Base-by-base conservation (phyloP, 2,329 filamentous ascomycete genomes). In the Penicillium fuscoglaucum region DNA sequence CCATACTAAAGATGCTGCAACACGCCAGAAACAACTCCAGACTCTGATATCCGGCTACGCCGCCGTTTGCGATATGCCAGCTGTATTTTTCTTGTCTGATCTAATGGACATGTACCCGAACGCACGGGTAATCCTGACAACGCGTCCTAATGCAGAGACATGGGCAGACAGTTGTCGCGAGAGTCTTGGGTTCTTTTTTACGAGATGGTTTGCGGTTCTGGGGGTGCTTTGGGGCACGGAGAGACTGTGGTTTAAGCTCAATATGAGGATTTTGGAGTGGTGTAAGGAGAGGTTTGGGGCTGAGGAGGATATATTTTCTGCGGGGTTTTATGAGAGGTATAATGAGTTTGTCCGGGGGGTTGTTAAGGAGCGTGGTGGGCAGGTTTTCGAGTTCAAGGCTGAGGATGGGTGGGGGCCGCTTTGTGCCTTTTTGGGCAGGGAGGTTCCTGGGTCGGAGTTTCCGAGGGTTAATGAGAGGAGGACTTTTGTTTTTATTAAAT, bases 101-200 rank as follows among this genome's bases (percentile, higher is more conserved):
- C 10, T 60, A 7, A 24, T 61, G 48, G 51, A 60, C 6, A 55
- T 63, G 51, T 63, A 59, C n/a, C 61, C 57, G 1, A 40, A 58
- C 1, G 54, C 51, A 19, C 55, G 51, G 29, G 21, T 61, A 0
- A 29, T 60, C 10, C 48, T 58, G 13, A 61, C 29, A 3, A 52
- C 21, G 3, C 59, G 54, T 0, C 53, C 61, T n/a, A 24, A 35
- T 19, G 26, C 51, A 19, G 46, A 35, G 21, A 46, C 15, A n/a
- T 60, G 51, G 58, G 58, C 47, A 9, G 15, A 35, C n/a, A 61
- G 55, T 19, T 58, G 45, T 13, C 24, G 17, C 5, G n/a, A 28
- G 24, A 49, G 51, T 15, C 4, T 58, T n/a, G 26, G 51, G 9
- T 60, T 58, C 33, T 55, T 55, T 33, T 58, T 55, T 17, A 48